phyloP scores from a whole-genome alignment of 768 basidiomycete species.

The Tricholomella constricta region DNA sequence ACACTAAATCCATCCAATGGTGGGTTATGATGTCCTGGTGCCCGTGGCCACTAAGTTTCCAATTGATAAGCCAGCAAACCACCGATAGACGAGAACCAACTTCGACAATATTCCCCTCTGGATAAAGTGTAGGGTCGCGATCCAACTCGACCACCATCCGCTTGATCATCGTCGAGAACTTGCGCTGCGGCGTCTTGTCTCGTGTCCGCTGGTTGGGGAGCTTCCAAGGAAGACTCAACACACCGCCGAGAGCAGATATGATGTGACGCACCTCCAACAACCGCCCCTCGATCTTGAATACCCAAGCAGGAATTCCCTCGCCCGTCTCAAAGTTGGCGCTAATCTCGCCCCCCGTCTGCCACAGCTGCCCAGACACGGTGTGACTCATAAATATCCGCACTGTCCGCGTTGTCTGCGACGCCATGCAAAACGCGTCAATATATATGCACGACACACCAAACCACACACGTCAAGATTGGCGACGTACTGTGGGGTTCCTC shows the following conservation, averaged over 20 bases:
- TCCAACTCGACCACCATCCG: slow-evolving; percentile 86
- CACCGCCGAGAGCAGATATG: background rate
- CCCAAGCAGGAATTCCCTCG: slow-evolving; percentile 89
- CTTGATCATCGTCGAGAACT: slow-evolving; percentile 86
- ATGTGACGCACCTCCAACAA: slow-evolving; percentile 66
- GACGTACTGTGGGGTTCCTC: slow-evolving; percentile 65
- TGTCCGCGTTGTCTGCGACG: slow-evolving; percentile 74
- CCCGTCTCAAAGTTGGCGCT: slow-evolving; percentile 73
- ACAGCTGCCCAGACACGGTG: slow-evolving; percentile 80
- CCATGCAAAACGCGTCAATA: slow-evolving; percentile 11
- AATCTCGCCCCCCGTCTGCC: slow-evolving; percentile 68
- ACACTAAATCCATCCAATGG: slow-evolving; percentile 86
- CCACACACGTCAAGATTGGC: background rate
- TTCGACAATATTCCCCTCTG: slow-evolving; percentile 89
- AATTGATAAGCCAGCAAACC: background rate
- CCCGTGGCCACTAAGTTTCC: slow-evolving; percentile 58
- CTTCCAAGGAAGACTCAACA: slow-evolving; percentile 32
- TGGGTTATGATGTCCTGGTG: slow-evolving; percentile 55
- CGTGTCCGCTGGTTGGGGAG: slow-evolving; percentile 60
- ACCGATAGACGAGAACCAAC: slow-evolving; percentile 40
- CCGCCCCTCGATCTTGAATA: slow-evolving; percentile 84
- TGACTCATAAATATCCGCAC: slow-evolving; percentile 87
- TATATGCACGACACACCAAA: too few species aligned
- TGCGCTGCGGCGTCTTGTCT: slow-evolving; percentile 64
- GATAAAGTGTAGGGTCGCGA: slow-evolving; percentile 75